Conservation (phyloP, 2,329 filamentous ascomycete species). For the Ophiostoma populinum region DNA sequence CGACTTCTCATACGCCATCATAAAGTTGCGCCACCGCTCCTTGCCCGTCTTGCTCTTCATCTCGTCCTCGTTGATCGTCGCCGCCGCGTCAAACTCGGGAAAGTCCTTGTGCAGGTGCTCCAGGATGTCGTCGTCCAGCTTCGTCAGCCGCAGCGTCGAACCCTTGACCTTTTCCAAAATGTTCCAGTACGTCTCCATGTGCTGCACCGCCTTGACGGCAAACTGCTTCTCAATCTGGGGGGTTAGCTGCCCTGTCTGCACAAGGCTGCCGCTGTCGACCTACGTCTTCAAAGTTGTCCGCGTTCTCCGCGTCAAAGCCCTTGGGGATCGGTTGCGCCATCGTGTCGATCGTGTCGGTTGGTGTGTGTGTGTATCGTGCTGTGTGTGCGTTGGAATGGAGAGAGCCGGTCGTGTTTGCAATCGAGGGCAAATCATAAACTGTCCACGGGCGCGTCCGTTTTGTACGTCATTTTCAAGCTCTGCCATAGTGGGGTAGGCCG, state of each 20-base stretch:
- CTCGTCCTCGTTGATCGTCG: constrained; percentile 69
- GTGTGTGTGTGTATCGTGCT: constrained; percentile 7
- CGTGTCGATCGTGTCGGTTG: constrained; percentile 10
- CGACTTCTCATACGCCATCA: constrained; percentile 84
- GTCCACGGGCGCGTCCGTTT: too few species aligned
- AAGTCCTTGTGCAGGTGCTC: constrained; percentile 77
- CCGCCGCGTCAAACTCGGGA: constrained; percentile 76
- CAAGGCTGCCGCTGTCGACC: constrained; percentile 16
- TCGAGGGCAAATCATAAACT: too few species aligned
- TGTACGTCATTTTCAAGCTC: background rate
- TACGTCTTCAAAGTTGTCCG: constrained; percentile 38
- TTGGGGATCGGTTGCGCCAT: constrained; percentile 26
- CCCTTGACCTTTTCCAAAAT: constrained; percentile 84
- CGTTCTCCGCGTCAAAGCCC: constrained; percentile 41
- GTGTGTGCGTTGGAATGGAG: too few species aligned
- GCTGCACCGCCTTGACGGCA: constrained; percentile 91
- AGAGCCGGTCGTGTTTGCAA: too few species aligned
- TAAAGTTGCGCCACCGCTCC: constrained; percentile 85
- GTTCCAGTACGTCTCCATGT: constrained; percentile 93
- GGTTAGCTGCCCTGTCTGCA: too few species aligned
- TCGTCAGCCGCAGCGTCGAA: constrained; percentile 77
- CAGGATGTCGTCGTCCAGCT: constrained; percentile 88
- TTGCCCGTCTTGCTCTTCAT: constrained; percentile 98
- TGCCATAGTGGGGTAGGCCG: background rate
- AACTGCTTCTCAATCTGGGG: constrained; percentile 94